Evolutionary conservation across 2,329 filamentous ascomycete species (phyloP).

Genomic region (Lithohypha guttulata): DNA sequence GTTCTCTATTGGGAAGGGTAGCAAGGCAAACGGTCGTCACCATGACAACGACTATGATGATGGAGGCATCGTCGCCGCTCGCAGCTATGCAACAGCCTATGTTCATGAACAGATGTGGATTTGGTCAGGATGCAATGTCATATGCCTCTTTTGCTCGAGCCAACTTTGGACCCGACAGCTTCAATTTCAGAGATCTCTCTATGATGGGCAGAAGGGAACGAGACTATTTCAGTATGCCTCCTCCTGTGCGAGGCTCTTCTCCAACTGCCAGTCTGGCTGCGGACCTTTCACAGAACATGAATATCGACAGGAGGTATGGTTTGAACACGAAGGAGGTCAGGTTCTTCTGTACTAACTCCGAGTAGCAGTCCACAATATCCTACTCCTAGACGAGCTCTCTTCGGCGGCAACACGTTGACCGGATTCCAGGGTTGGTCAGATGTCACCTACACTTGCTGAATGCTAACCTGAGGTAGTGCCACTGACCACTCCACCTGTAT

Average conservation of each 20-base stretch:
- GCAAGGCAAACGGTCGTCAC: neutral
- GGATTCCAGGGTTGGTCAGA: conserved; percentile 36
- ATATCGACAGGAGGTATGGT: conserved; percentile 82
- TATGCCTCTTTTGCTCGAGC: conserved; percentile 42
- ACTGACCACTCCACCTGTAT: conserved; percentile 73
- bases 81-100: conserved; percentile 74
- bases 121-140: conserved; percentile 43
- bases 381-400: conserved; percentile 74
- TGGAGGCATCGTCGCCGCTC: conserved; percentile 90
- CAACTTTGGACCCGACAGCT: conserved; percentile 51
- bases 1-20: too few relatives aligned
- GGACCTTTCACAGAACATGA: conserved; percentile 93
- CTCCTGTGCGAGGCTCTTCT: conserved; percentile 71
- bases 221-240: conserved; percentile 70
- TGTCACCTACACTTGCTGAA: neutral
- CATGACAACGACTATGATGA: conserved; percentile 30
- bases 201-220: conserved; percentile 58
- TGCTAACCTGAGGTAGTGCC: conserved; percentile 43
- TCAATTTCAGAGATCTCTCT: conserved; percentile 66
- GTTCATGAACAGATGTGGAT: conserved; percentile 53
- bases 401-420: conserved; percentile 60
- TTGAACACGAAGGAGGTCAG: conserved; percentile 20
- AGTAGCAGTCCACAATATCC: conserved; percentile 62
- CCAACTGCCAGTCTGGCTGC: conserved; percentile 83
- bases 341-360: conserved; percentile 20